phyloP scores from a whole-genome alignment of 2,329 filamentous ascomycete genomes.

The Pseudonectria buxi region DNA sequence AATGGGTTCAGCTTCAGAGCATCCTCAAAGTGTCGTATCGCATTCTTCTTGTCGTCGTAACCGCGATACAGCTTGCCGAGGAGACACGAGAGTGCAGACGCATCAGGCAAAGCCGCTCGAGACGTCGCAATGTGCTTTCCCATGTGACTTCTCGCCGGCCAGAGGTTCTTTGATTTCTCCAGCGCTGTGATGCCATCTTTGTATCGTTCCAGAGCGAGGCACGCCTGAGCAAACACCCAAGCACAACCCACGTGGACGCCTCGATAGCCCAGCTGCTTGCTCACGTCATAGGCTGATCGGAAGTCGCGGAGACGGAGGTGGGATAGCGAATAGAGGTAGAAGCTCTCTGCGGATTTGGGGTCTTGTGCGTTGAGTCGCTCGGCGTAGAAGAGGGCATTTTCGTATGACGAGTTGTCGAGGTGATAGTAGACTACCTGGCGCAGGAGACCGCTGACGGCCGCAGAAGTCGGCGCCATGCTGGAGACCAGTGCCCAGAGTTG shows the following conservation, averaged over 20 bases:
- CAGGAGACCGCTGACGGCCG: conserved; percentile 45
- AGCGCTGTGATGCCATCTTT: conserved; percentile 77
- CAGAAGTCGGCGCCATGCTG: conserved; percentile 47
- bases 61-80: conserved; percentile 82
- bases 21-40: conserved; percentile 80
- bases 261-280: conserved; percentile 62
- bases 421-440: conserved; percentile 59
- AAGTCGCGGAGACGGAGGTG: conserved; percentile 76
- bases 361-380: conserved; percentile 82
- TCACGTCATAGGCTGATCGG: conserved; percentile 79
- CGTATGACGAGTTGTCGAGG: conserved; percentile 82
- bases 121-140: conserved; percentile 76
- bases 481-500: conserved; percentile 17
- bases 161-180: conserved; percentile 72
- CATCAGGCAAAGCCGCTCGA: conserved; percentile 71
- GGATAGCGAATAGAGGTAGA: conserved; percentile 77
- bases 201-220: conserved; percentile 68
- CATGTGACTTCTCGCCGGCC: conserved; percentile 68
- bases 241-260: conserved; percentile 78
- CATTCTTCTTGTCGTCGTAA: conserved; percentile 76
- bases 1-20: conserved; percentile 86
- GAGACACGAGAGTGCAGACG: conserved; percentile 74
- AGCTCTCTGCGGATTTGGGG: conserved; percentile 69
- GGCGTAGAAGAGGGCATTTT: conserved; percentile 91
- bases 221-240: conserved; percentile 88